Percentiles rank a stretch among this genome's conserved stretches.
These are phyloP conservation scores for Diutina rugosa DNA, from an alignment of 1,139 yeast genomes.

Conservation along the genomic window DNA sequence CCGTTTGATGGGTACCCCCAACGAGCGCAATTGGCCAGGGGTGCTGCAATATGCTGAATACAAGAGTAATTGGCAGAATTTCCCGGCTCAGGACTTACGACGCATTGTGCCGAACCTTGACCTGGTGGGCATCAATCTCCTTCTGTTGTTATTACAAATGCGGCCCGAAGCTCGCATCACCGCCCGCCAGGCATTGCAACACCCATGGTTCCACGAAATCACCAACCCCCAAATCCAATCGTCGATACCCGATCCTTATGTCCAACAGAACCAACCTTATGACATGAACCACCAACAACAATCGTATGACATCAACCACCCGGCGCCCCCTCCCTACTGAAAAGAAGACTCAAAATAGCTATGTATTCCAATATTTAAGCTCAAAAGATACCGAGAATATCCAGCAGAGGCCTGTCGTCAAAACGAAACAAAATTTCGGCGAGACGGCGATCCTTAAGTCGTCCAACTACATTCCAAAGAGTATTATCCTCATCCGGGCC, in stretches of 20 bases:
- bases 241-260: not conserved
- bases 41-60: constrained; percentile 78
- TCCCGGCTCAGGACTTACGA: constrained; percentile 75
- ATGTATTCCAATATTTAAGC: not conserved
- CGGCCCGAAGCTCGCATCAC: constrained; percentile 86
- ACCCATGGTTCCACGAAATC: constrained; percentile 90
- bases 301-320: not conserved
- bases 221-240: not conserved
- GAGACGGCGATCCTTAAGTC: constrained; percentile 9
- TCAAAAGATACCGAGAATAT: constrained; percentile 5
- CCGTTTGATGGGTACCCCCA: constrained; percentile 92
- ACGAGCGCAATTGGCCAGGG: constrained; percentile 93
- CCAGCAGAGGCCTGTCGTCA: constrained; percentile 9
- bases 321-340: not conserved
- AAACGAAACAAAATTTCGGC: constrained; percentile 11
- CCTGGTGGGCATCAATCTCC: constrained; percentile 64
- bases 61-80: constrained; percentile 64
- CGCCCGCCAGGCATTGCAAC: constrained; percentile 86
- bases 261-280: not conserved
- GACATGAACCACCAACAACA: not conserved
- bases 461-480: constrained; percentile 11
- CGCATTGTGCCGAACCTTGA: constrained; percentile 68
- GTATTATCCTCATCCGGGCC: constrained; percentile 4
- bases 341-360: not conserved
- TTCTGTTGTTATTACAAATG: constrained; percentile 72